Base-by-base conservation (phyloP, 495 filamentous ascomycete genomes). In the Aspergillus coremiiformis region DNA sequence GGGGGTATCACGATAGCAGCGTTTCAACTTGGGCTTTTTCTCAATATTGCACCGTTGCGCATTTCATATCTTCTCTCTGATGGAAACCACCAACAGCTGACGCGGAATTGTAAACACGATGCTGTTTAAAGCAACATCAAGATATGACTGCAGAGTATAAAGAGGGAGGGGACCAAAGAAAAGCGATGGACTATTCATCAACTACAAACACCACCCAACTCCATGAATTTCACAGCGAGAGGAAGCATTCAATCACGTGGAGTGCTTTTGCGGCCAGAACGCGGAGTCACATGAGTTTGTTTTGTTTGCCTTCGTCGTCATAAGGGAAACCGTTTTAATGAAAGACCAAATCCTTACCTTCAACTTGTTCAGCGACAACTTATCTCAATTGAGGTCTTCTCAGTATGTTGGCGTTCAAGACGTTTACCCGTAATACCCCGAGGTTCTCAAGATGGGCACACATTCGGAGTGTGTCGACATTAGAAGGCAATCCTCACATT, bases 401-500 rank as follows among this genome's bases (percentile, higher is more conserved):
- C 19, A 59, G 1, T 12, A 72, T 73, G 70, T 65, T 68, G 39
- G 42, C 63, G 1, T 32, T 55, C 26, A 61, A 63, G 30, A 6
- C 47, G 17, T 27, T 61, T 33, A 41, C 49, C n/a, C 62, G 64
- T 10, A 61, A 65, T 44, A 54, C 55, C 47, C 39, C 44, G 5
- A 19, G 17, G 17, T 6, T 59, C 9, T 51, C 57, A 3, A 57
- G 47, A 42, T 65, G 69, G 63, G 54, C 57, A 7, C 68, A 67
- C 46, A 44, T 66, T 12, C 66, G 73, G 10, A 53, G 39, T 42
- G 56, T 84, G 23, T 80, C 80, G 15, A 83, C 80, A 3, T 63
- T 83, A 9, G 65, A 74, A 50, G 70, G 68, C n/a, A 72, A 79
- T 53, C 71, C 79, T 43, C 62, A 82, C 59, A 80, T 83, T 44